Conservation (phyloP, 768 basidiomycete genomes). For the Xanthoconium purpureum region DNA sequence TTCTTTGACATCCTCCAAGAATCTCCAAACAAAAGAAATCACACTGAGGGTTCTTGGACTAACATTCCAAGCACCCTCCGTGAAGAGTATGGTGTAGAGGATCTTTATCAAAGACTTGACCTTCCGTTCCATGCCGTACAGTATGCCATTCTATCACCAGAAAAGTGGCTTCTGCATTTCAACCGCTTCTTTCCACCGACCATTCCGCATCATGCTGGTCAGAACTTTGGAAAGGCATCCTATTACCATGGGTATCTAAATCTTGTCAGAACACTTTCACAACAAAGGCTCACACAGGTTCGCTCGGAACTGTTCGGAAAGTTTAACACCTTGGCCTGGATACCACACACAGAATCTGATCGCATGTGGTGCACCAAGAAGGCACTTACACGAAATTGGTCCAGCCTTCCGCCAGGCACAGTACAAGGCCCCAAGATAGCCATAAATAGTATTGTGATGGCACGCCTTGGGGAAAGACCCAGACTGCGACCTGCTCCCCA, state of each 20-base stretch:
- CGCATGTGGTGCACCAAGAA: not conserved
- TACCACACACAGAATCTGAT: not conserved
- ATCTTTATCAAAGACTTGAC: not conserved
- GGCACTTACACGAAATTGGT: too few species aligned
- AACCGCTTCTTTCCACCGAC: not conserved
- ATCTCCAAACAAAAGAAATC: not conserved
- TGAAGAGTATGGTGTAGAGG: not conserved
- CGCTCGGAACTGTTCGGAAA: not conserved
- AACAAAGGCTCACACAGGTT: not conserved
- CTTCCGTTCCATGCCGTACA: not conserved
- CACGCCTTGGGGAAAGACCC: too few species aligned
- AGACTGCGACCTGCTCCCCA: too few species aligned
- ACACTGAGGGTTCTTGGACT: not conserved
- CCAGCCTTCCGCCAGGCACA: too few species aligned
- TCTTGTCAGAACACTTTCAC: too few species aligned
- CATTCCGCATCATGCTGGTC: not conserved
- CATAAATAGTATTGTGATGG: too few species aligned
- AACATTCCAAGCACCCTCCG: not conserved
- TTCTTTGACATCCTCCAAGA: not conserved
- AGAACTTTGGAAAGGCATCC: not conserved
- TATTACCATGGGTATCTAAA: not conserved
- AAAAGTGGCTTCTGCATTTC: not conserved
- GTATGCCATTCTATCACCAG: not conserved
- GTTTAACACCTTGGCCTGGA: not conserved
- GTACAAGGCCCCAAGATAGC: too few species aligned